These are phyloP conservation scores for Voacanga thouarsii DNA, from an alignment of 257 asterid genomes.

Conservation along the genomic window DNA sequence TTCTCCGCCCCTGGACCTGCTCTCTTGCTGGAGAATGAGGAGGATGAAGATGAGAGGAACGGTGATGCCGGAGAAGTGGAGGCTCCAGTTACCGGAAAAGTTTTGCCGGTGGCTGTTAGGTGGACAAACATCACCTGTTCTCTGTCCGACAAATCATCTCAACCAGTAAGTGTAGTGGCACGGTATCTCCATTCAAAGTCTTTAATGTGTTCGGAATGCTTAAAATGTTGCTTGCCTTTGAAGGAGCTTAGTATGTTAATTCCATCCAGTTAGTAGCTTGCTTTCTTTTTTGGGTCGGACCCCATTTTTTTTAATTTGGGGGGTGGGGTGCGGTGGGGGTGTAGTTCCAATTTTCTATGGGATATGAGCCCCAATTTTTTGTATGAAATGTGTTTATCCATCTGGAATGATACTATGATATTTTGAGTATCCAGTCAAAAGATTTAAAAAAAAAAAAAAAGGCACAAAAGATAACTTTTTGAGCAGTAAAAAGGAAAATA, in stretches of 20 bases:
- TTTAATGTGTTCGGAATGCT: not conserved
- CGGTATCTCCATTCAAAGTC: not conserved
- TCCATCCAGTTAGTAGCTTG: too few relatives aligned
- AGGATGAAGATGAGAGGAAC: slow-evolving; percentile 14
- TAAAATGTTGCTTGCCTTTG: too few relatives aligned
- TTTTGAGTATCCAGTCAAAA: too few relatives aligned
- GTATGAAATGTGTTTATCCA: not conserved
- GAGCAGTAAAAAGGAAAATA: not conserved
- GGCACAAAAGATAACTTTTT: too few relatives aligned
- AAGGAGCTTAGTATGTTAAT: too few relatives aligned
- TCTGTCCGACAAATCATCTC: slow-evolving; percentile 65
- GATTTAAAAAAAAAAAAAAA: too few relatives aligned
- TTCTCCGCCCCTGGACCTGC: slow-evolving; percentile 68
- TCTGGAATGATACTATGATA: too few relatives aligned
- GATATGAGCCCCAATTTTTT: not conserved
- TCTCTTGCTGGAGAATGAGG: slow-evolving; percentile 41
- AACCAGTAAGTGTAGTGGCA: slow-evolving; percentile 34
- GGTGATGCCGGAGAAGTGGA: slow-evolving; percentile 16
- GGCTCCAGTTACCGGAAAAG: slow-evolving; percentile 48
- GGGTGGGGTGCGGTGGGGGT: too few relatives aligned
- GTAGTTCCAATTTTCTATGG: not conserved
- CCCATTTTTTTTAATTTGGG: not conserved
- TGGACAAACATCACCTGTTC: slow-evolving; percentile 81
- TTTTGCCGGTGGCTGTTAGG: slow-evolving; percentile 61
- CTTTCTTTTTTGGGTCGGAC: too few relatives aligned